Evolutionary conservation across 768 basidiomycete species (phyloP).

Genomic region (Termitomyces sp.): DNA sequence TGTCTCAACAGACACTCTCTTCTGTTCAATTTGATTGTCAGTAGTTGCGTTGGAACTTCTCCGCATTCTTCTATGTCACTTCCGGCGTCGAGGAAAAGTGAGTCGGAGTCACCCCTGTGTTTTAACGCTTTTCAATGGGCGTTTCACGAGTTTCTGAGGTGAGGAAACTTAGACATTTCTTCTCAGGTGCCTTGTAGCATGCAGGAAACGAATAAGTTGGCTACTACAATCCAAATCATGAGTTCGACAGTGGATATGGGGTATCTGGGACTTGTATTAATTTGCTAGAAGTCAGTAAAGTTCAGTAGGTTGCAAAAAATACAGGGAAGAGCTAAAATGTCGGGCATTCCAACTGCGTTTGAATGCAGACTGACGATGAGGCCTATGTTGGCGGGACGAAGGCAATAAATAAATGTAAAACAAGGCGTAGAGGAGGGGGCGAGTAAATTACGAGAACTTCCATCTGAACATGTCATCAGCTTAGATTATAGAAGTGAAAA

Average conservation of each 20-base stretch:
- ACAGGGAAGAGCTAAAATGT: not conserved
- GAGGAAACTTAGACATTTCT: not conserved
- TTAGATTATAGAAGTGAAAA: not conserved
- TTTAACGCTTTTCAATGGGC: too few species aligned
- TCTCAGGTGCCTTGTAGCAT: not conserved
- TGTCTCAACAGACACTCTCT: not conserved
- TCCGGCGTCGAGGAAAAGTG: not conserved
- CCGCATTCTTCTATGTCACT: not conserved
- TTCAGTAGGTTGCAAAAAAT: not conserved
- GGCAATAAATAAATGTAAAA: not conserved
- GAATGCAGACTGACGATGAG: not conserved
- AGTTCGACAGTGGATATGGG: not conserved
- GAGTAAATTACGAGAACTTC: constrained; percentile 34
- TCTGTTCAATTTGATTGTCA: not conserved
- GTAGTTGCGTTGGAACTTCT: not conserved
- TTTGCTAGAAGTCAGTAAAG: not conserved
- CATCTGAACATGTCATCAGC: constrained; percentile 19
- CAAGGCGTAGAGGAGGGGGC: not conserved
- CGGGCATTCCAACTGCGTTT: not conserved
- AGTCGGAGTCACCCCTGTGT: not conserved
- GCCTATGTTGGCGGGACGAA: not conserved
- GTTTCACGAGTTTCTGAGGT: not conserved
- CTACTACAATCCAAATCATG: not conserved
- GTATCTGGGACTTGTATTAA: not conserved
- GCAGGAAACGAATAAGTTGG: not conserved